Base-by-base conservation (phyloP, 805 yeast species). In the Candida ipomoeae region DNA sequence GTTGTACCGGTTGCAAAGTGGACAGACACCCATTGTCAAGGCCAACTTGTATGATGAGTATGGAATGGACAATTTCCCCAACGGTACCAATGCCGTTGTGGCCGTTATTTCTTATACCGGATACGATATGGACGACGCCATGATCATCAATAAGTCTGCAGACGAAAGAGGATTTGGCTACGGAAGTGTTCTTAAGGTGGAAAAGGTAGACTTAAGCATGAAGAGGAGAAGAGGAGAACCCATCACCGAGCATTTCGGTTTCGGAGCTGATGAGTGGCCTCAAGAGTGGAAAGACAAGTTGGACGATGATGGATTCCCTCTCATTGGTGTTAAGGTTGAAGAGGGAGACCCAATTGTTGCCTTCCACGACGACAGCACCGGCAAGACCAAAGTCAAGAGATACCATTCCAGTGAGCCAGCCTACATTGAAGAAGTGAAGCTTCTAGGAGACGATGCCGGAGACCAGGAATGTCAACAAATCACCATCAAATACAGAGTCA, bases 41-140 rank as follows among this genome's bases (percentile, higher is more conserved):
- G 96, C 99, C 40, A 85, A 83, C 57, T 74, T 92, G 53, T 94
- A 91, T 64, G 98, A 94, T 65, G 96, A 90, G 37, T 94, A 91
- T 64, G 99, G 98, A 41, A 85, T 94, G 89, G 99, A 94, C 69
- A 89, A 90, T 68, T 94, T 89, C 83, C 99, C 99, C 58, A 94
- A 94, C 66, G 99, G 99, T 67, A 89, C 87, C 56, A 94, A 94
- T 66, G 99, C 99, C 2, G 97, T 94, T 53, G 99, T 94, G 56
- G 99, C 99, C 0, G 99, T 94, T 60, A 94, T 94, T 65, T 91
- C 99, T 0, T 94, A 94, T 69, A 94, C 99, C 1, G 99, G 99
- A 61, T 94, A 94, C 66, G 99, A 94, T 87, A 94, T 94, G 98
- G 99, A 94, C 74, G 99, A 94, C 71, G 99, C 99, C 66, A 92